Evolutionary conservation across 169 alveolate genomes (phyloP).

Genomic region (Plasmodium inui): DNA sequence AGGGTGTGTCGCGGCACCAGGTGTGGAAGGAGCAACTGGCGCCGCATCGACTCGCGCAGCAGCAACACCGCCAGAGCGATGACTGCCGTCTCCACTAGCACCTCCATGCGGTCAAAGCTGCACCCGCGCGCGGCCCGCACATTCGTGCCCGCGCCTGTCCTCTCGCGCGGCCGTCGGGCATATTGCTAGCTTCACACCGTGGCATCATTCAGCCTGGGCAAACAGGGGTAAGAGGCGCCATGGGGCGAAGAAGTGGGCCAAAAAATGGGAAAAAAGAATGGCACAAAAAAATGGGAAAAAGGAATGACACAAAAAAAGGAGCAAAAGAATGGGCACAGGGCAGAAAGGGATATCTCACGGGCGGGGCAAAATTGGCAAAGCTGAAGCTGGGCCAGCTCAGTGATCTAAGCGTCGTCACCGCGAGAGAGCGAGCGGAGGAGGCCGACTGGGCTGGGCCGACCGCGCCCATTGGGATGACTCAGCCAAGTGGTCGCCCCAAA

Average conservation of each 20-base stretch:
- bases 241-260: not conserved
- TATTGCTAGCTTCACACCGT: not conserved
- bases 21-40: no score
- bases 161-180: not conserved
- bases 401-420: not conserved
- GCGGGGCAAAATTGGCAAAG: not conserved
- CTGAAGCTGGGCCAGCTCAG: not conserved
- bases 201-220: not conserved
- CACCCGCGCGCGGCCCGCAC: not conserved
- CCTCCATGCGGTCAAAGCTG: not conserved
- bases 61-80: not conserved
- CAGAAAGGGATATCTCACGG: not conserved
- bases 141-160: no score
- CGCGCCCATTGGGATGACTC: no score
- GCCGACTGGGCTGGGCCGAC: not conserved
- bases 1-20: not conserved
- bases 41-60: not conserved
- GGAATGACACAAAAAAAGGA: not conserved
- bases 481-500: not conserved
- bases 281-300: not conserved
- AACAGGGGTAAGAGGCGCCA: not conserved
- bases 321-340: not conserved
- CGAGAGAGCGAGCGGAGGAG: not conserved
- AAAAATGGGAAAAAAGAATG: not conserved
- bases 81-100: not conserved